Conservation (phyloP, 306 rosid species). For the Lathyrus oleraceus region DNA sequence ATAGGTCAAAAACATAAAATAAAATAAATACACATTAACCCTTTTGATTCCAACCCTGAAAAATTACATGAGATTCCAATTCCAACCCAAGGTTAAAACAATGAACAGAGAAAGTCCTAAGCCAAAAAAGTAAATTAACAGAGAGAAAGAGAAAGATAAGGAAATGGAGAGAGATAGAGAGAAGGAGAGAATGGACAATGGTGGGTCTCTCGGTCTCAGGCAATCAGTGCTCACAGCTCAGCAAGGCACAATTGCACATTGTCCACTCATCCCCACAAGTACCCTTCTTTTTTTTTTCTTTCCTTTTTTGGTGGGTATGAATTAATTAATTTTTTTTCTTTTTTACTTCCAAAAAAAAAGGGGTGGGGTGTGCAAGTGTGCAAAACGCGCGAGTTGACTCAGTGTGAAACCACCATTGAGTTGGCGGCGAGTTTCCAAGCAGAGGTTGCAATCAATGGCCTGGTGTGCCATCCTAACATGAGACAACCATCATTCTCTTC, state of each 20-base stretch:
- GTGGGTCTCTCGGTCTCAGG: constrained; percentile 57
- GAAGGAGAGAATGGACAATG: constrained; percentile 38
- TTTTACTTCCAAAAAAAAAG: neutral
- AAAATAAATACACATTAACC: constrained; percentile 43
- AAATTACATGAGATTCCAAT: constrained; percentile 65
- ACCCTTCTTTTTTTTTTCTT: constrained; percentile 8
- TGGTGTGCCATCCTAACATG: constrained; percentile 86
- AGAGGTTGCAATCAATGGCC: constrained; percentile 85
- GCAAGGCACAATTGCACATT: constrained; percentile 48
- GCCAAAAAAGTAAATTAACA: constrained; percentile 27
- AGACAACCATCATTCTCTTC: constrained; percentile 80
- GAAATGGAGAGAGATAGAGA: neutral
- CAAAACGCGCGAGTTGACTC: constrained; percentile 43
- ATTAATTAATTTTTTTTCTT: neutral
- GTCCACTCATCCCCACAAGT: constrained; percentile 48
- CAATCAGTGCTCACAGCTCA: constrained; percentile 58
- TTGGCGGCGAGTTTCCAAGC: constrained; percentile 68
- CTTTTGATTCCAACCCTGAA: constrained; percentile 43
- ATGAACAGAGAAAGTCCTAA: constrained; percentile 25
- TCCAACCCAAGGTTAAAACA: constrained; percentile 36
- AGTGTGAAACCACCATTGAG: constrained; percentile 36
- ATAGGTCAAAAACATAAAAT: constrained; percentile 36
- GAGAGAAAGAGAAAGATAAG: constrained; percentile 12
- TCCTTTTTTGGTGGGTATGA: constrained; percentile 26
- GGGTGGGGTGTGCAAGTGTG: neutral